These are phyloP conservation scores for Mycogone perniciosa DNA, from an alignment of 2,329 filamentous ascomycete genomes.

Conservation along the genomic window DNA sequence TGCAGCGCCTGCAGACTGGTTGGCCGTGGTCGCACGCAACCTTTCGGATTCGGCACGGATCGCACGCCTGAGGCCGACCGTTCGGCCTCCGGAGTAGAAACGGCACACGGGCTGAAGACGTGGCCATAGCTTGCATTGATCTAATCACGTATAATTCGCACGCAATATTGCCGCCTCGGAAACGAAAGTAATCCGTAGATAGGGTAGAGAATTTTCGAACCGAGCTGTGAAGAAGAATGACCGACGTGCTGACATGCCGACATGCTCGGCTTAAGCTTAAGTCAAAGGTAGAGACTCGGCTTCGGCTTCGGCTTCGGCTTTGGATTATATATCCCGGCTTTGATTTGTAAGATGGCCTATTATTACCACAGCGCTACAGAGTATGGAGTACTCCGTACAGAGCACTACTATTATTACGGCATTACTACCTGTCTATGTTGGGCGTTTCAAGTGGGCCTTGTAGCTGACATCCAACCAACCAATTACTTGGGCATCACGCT, in stretches of 20 bases:
- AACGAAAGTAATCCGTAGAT: not conserved
- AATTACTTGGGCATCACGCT: not conserved
- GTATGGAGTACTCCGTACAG: too few relatives aligned
- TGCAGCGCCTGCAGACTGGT: slow-evolving; percentile 32
- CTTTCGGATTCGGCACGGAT: slow-evolving; percentile 34
- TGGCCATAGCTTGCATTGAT: not conserved
- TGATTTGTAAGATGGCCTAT: not conserved
- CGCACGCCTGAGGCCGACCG: slow-evolving; percentile 17
- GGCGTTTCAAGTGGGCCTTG: not conserved
- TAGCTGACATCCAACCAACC: not conserved
- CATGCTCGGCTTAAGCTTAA: too few relatives aligned
- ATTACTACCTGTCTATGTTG: too few relatives aligned
- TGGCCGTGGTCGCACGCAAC: slow-evolving; percentile 35
- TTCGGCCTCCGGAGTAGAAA: slow-evolving; percentile 21
- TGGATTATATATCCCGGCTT: slow-evolving; percentile 12
- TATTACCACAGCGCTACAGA: too few relatives aligned
- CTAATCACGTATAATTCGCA: not conserved
- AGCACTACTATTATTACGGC: not conserved
- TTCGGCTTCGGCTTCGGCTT: slow-evolving; percentile 25
- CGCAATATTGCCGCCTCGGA: not conserved
- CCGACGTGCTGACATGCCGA: too few relatives aligned
- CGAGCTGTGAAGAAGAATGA: not conserved
- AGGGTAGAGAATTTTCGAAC: not conserved
- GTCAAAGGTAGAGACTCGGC: not conserved
- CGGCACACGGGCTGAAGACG: not conserved